These are phyloP conservation scores for Volvariella volvacea DNA, from an alignment of 1,284 basidiomycete genomes.

Conservation along the genomic window DNA sequence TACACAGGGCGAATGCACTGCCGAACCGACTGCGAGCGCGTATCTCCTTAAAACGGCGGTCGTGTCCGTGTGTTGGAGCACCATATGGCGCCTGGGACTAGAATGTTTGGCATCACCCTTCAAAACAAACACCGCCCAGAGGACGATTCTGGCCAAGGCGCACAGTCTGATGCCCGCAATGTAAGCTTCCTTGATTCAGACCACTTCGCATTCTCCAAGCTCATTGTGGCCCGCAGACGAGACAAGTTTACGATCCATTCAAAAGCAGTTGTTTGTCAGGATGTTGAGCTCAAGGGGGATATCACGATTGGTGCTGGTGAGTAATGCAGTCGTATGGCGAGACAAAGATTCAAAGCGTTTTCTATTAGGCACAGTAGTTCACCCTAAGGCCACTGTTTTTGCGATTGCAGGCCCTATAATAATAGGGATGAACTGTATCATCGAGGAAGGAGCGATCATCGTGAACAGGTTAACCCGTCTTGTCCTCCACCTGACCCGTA, in stretches of 20 bases:
- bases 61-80: too few species aligned
- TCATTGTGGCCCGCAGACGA: conserved; percentile 34
- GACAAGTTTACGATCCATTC: conserved; percentile 77
- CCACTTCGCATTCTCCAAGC: too few species aligned
- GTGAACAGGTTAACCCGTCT: conserved; percentile 60
- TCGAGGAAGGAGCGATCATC: conserved; percentile 87
- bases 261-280: conserved; percentile 80
- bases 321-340: conserved; percentile 3
- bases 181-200: too few species aligned
- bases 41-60: too few species aligned
- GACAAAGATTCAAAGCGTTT: neutral
- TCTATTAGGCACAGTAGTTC: conserved; percentile 77
- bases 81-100: too few species aligned
- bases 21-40: too few species aligned
- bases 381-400: conserved; percentile 88
- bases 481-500: neutral
- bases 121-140: too few species aligned
- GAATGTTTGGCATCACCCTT: too few species aligned
- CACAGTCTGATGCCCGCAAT: too few species aligned
- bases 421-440: conserved; percentile 83
- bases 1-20: too few species aligned
- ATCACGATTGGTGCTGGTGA: conserved; percentile 82
- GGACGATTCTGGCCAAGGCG: too few species aligned
- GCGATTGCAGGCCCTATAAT: conserved; percentile 83
- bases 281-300: conserved; percentile 85